Evolutionary conservation across 306 rosid genomes (phyloP).

Genomic region (Ceratonia siliqua): DNA sequence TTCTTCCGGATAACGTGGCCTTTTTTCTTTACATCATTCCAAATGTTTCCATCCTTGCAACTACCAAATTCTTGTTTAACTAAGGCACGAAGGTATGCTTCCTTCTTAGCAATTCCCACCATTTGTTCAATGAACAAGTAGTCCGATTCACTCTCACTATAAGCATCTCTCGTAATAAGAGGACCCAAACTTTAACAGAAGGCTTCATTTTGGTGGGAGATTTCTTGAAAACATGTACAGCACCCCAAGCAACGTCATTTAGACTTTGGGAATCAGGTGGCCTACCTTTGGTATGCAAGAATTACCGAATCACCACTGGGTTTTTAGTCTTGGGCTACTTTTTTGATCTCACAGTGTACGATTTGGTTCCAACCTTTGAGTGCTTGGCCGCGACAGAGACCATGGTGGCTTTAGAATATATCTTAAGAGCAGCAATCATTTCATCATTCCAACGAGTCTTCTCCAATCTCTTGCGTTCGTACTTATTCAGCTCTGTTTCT

Average conservation of each 20-base stretch:
- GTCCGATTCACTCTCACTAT: constrained; percentile 41
- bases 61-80: not conserved
- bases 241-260: constrained; percentile 16
- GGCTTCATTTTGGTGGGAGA: constrained; percentile 20
- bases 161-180: constrained; percentile 50
- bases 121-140: constrained; percentile 43
- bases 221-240: not conserved
- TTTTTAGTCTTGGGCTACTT: constrained; percentile 56
- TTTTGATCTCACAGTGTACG: constrained; percentile 44
- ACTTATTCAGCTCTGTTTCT: too few species aligned
- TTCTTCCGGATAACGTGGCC: too few species aligned
- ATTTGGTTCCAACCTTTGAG: constrained; percentile 56
- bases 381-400: constrained; percentile 66
- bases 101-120: constrained; percentile 41
- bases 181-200: constrained; percentile 44
- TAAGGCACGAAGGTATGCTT: constrained; percentile 6
- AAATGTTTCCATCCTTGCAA: not conserved
- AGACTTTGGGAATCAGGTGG: constrained; percentile 56
- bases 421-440: constrained; percentile 78
- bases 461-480: constrained; percentile 81
- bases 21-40: too few species aligned
- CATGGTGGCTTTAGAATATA: constrained; percentile 61
- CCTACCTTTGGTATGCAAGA: constrained; percentile 69
- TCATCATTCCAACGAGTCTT: constrained; percentile 90
- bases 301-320: constrained; percentile 65